Evolutionary conservation across 2,329 filamentous ascomycete species (phyloP), one percentile per base, ranked within the genome.

Genomic region (Fusarium sp.): DNA sequence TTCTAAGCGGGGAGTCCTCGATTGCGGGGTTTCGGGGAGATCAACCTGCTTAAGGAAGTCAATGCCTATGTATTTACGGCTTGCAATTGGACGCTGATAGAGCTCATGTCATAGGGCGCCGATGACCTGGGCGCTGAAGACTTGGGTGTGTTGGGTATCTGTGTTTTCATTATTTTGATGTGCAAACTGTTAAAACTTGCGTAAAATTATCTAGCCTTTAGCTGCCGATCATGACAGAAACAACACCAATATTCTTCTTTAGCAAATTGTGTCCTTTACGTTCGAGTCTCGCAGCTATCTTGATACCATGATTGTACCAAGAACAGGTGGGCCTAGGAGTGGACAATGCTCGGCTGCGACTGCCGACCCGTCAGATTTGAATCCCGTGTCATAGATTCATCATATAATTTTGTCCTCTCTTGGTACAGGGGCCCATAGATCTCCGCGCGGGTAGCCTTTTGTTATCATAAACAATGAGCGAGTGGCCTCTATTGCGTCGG

Each of bases 11-110:
- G 63, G 67, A 57, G 56, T 51, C 55, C 22, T 54, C 44, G 53
- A 63, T 52, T 69, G 72, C 64, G 72, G 72, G 72, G 72, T 63
- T 50, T 44, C 62, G 63, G 69, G 45, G 50, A 52, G 18, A 64
- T 72, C 53, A 71, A 55, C 34, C 68, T 57, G 59, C 60, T 59
- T 51, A 58, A 44, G 40, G 49, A 51, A 63, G 42, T 18, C 45
- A 42, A 56, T 17, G 31, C 44, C 44, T 50, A 42, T 59, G 60
- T 63, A 58, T 67, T 9, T 36, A 28, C 51, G 31, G 50, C 42
- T 55, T 69, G 20, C 46, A 49, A 59, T 52, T 65, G 52, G 62
- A 33, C 33, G 40, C 31, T 24, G n/a, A 18, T 15, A 42, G 38
- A 54, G 51, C 42, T 56, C 43, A 34, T 60, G 34, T 51, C 24